Conservation (phyloP, 306 rosid species). For the Malus sylvestris region DNA sequence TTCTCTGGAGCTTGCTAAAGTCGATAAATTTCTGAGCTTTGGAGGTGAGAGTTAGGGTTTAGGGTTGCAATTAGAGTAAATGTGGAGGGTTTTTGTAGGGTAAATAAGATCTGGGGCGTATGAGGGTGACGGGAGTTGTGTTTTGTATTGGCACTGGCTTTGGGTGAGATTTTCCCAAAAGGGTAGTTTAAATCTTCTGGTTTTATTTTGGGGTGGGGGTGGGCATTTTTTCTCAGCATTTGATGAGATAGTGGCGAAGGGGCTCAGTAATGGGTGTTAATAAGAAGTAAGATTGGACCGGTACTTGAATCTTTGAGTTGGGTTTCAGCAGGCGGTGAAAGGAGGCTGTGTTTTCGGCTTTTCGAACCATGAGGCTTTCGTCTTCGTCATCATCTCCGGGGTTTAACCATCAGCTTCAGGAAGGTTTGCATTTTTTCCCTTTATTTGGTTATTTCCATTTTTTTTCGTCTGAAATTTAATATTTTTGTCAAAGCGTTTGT, state of each 20-base stretch:
- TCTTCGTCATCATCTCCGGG: constrained; percentile 39
- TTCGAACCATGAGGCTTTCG: constrained; percentile 46
- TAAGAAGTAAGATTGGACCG: background rate
- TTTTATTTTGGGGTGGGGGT: constrained; percentile 28
- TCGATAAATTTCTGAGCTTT: background rate
- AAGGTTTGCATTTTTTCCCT: constrained; percentile 29
- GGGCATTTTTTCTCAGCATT: constrained; percentile 17
- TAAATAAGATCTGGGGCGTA: constrained; percentile 42
- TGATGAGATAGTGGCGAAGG: constrained; percentile 11
- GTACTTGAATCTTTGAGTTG: constrained; percentile 15
- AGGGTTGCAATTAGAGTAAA: constrained; percentile 11
- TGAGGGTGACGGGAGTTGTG: constrained; percentile 38
- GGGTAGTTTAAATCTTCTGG: constrained; percentile 20
- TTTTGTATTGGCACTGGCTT: constrained; percentile 56
- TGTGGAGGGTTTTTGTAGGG: constrained; percentile 21
- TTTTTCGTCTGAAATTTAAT: background rate
- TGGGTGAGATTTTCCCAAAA: constrained; percentile 30
- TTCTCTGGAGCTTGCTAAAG: constrained; percentile 8
- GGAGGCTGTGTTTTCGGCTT: background rate
- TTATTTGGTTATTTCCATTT: background rate
- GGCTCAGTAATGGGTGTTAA: constrained; percentile 1
- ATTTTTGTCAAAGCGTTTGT: background rate
- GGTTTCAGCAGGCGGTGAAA: constrained; percentile 24
- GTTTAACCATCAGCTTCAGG: constrained; percentile 39
- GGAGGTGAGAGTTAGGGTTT: constrained; percentile 14